Base-by-base conservation (phyloP, 2,329 filamentous ascomycete genomes). In the Fusarium aywerte region DNA sequence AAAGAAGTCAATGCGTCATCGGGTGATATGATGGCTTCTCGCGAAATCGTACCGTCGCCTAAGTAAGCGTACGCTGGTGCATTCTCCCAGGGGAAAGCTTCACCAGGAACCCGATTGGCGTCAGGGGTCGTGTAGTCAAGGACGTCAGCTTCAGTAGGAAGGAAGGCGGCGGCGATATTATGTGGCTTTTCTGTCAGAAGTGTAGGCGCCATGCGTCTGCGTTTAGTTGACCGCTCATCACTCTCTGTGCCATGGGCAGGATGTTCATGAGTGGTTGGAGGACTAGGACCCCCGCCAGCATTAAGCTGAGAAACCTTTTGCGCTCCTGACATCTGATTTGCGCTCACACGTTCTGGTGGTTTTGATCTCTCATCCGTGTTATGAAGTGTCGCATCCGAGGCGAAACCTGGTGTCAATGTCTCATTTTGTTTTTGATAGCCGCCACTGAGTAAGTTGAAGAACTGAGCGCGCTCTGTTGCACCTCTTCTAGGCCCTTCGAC, bases 41-140 rank as follows among this genome's bases (percentile, higher is more conserved):
- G 47, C n/a, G 57, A n/a, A 16, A 82, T 61, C 5, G 62, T 73
- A 7, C 75, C 76, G 7, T 67, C 52, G 4, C 81, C 80, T 3
- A 82, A 67, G 47, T 82, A 83, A 5, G 78, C 75, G 31, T 62
- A 67, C 4, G 48, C 12, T 4, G 60, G 21, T 15, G 67, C 66
- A 20, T 52, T 42, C 32, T 76, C 71, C 73, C 72, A 74, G 13
- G 60, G 68, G n/a, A 65, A 58, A 11, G 11, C 33, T 43, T 48
- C 13, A 33, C 18, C 21, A 25, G 32, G 10, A 20, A 20, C 7
- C 21, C 23, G 16, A 20, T 15, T 16, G 52, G 40, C 8, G 21
- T 31, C 16, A 15, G 40, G 11, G n/a, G 12, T 31, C 18, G 25
- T 23, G 16, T 49, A 52, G n/a, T 20, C 32, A 15, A 74, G 15